Percentiles rank a stretch among this genome's conserved stretches.
Evolutionary conservation across 1,284 basidiomycete species (phyloP).

Genomic region (Leccinum solheimii): DNA sequence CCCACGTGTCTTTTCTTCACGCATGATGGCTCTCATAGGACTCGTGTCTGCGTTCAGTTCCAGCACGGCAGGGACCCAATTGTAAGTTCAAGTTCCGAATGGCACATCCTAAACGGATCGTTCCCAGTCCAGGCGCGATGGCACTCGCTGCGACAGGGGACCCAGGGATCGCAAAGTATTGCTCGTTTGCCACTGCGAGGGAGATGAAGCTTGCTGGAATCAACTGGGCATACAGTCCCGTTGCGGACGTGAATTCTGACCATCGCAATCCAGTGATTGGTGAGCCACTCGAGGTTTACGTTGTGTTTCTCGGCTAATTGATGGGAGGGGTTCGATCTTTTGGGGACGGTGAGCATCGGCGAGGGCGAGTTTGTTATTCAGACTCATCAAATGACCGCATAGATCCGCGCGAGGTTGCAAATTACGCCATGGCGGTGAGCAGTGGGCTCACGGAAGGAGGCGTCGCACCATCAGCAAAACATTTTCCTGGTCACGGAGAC

Average conservation of each 20-base stretch:
- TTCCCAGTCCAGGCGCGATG: slow-evolving; percentile 69
- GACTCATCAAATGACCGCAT: not conserved
- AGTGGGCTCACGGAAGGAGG: slow-evolving; percentile 48
- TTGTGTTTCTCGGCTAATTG: not conserved
- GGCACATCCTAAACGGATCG: not conserved
- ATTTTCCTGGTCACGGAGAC: slow-evolving; percentile 74
- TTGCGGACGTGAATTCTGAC: slow-evolving; percentile 70
- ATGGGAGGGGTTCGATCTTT: slow-evolving; percentile 63
- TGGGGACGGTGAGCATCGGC: slow-evolving; percentile 52
- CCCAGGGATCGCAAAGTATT: slow-evolving; percentile 44
- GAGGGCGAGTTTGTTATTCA: not conserved
- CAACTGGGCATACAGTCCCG: slow-evolving; percentile 70
- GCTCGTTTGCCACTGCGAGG: slow-evolving; percentile 49
- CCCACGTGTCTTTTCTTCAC: not conserved
- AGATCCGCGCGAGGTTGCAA: slow-evolving; percentile 56
- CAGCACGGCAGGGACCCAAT: slow-evolving; percentile 58
- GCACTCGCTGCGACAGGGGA: slow-evolving; percentile 59
- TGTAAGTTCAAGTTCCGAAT: slow-evolving; percentile 41
- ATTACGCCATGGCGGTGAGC: slow-evolving; percentile 49
- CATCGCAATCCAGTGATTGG: slow-evolving; percentile 69
- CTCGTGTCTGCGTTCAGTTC: slow-evolving; percentile 65
- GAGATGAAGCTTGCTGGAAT: slow-evolving; percentile 64
- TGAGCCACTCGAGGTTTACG: slow-evolving; percentile 27
- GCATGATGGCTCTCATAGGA: slow-evolving; percentile 39
- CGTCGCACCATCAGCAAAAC: slow-evolving; percentile 63